These are phyloP conservation scores for Nannizziopsis arthrosporioides DNA, from an alignment of 2,329 filamentous ascomycete genomes.

Conservation along the genomic window DNA sequence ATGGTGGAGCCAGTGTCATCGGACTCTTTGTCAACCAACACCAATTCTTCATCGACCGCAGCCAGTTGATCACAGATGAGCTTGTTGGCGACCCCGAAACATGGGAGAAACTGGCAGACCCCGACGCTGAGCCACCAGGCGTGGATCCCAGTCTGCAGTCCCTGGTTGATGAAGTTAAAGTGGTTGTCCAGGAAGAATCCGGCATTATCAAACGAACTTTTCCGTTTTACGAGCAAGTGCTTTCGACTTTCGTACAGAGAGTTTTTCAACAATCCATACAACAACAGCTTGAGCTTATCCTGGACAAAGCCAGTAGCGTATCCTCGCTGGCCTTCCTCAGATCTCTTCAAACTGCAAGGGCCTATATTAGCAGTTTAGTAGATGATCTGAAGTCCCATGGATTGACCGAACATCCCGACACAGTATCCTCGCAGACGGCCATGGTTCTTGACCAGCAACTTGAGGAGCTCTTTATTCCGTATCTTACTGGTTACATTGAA, in stretches of 20 bases:
- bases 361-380: slow-evolving; percentile 74
- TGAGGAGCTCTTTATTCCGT: slow-evolving; percentile 55
- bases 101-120: slow-evolving; percentile 89
- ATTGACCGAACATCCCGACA: slow-evolving; percentile 86
- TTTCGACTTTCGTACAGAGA: slow-evolving; percentile 84
- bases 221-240: slow-evolving; percentile 86
- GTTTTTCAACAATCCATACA: slow-evolving; percentile 98
- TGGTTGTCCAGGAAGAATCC: slow-evolving; percentile 93
- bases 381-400: slow-evolving; percentile 92
- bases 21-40: slow-evolving; percentile 97
- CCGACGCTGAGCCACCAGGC: slow-evolving; percentile 79
- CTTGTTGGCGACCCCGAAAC: slow-evolving; percentile 50
- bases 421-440: slow-evolving; percentile 74
- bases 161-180: slow-evolving; percentile 82
- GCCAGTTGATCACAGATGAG: slow-evolving; percentile 81
- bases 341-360: slow-evolving; percentile 78
- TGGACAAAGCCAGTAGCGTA: slow-evolving; percentile 85
- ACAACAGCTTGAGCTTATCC: slow-evolving; percentile 84
- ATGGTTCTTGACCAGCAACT: slow-evolving; percentile 56
- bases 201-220: slow-evolving; percentile 95
- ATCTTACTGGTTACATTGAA: slow-evolving; percentile 56
- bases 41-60: slow-evolving; percentile 96
- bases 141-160: slow-evolving; percentile 88
- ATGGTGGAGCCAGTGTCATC: slow-evolving; percentile 87
- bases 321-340: slow-evolving; percentile 86